Base-by-base conservation (phyloP, 2,329 filamentous ascomycete species). In the Fusarium sp. region DNA sequence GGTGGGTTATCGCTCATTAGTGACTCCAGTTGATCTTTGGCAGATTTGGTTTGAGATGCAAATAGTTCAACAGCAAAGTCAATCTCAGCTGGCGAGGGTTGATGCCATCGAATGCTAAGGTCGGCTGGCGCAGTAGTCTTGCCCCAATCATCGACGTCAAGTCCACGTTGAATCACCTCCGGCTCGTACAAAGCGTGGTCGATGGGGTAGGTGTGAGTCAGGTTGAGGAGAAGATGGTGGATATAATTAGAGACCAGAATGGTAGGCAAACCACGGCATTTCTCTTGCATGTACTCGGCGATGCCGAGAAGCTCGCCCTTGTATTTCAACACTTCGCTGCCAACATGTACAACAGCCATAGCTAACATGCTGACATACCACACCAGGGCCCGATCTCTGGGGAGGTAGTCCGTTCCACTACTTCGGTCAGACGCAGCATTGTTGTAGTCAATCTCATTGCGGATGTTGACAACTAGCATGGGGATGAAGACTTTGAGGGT, bases 191-290 rank as follows among this genome's bases (percentile, higher is more conserved):
- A 84, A 11, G 90, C 88, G 76, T 94, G 93, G 77, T 99, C 96
- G 60, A 94, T 89, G 5, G 95, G 94, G 77, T 98, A 99, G 1
- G 93, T 97, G 67, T 95, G 92, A 1, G 96, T 98, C 54, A 98
- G 83, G 78, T 98, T 98, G 67, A 99, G 89, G 15, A 99, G 85
- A 37, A 99, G 86, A 78, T 99, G 97, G 79, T 99, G 96, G 58
- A 98, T 94, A 78, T 94, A 97, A 80, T 99, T 99, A 62, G 95
- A 98, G 40, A 98, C 91, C 79, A 99, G 93, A 45, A 98, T 94
- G 2, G 96, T 97, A 0, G 96, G 94, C 62, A 97, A 90, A 23
- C 96, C 96, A 72, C 92, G 91, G 80, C 96, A 99, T 75, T 93
- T 95, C 73, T 96, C 89, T 78, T 99, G 96, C 95, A 99, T 98